A percentile compares a stretch with the other conserved stretches of the same genome.
These are phyloP conservation scores for Lasiosphaeria ovina DNA, from an alignment of 495 filamentous ascomycete genomes.

Conservation along the genomic window DNA sequence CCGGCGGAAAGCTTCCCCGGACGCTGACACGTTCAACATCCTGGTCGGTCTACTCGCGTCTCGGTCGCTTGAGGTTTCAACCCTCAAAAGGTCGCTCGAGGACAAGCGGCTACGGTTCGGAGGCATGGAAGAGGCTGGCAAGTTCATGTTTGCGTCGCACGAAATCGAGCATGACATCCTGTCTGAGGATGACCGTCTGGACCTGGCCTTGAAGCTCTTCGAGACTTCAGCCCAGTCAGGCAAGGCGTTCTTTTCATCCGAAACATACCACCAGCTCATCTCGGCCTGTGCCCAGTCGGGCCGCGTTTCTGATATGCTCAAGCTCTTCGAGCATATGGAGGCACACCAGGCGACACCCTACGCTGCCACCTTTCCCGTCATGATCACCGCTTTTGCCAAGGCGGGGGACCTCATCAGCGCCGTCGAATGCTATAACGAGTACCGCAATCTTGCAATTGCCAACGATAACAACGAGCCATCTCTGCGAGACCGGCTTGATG, in stretches of 20 bases:
- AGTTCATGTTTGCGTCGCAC: slow-evolving; percentile 87
- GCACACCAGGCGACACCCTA: slow-evolving; percentile 64
- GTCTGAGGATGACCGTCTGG: slow-evolving; percentile 79
- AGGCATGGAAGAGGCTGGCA: slow-evolving; percentile 79
- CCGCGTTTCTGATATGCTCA: slow-evolving; percentile 80
- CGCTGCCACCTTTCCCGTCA: slow-evolving; percentile 78
- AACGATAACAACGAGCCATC: slow-evolving; percentile 72
- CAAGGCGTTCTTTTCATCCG: slow-evolving; percentile 53
- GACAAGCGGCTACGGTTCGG: slow-evolving; percentile 76
- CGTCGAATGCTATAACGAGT: slow-evolving; percentile 95
- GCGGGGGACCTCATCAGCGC: slow-evolving; percentile 78
- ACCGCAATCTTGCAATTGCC: slow-evolving; percentile 76
- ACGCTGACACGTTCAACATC: slow-evolving; percentile 81
- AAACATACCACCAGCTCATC: slow-evolving; percentile 79
- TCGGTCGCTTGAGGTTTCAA: slow-evolving; percentile 69
- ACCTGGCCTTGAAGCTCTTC: slow-evolving; percentile 81
- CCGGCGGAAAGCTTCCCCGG: slow-evolving; percentile 73
- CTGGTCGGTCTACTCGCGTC: slow-evolving; percentile 77
- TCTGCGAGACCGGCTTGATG: slow-evolving; percentile 72
- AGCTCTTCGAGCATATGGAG: slow-evolving; percentile 88
- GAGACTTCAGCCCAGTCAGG: slow-evolving; percentile 64
- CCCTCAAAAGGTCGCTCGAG: slow-evolving; percentile 67
- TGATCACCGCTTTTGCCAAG: slow-evolving; percentile 88
- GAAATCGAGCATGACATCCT: slow-evolving; percentile 80
- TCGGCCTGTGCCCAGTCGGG: slow-evolving; percentile 79